Evolutionary conservation across 2,329 filamentous ascomycete species (phyloP).

Genomic region (Simplicillium aogashimaense): DNA sequence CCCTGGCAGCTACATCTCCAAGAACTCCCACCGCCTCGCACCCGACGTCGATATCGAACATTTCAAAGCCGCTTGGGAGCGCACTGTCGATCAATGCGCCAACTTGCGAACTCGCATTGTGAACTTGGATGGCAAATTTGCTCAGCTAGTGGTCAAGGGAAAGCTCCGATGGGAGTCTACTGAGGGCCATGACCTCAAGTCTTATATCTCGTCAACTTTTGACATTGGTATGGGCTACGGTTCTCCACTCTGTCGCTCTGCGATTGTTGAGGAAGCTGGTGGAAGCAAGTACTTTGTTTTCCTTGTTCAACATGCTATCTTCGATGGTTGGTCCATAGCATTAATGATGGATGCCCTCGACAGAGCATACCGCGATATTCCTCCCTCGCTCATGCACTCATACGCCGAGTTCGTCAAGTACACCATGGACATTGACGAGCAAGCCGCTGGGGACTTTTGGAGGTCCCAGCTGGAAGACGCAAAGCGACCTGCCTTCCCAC

Average conservation of each 20-base stretch:
- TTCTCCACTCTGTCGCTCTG: slow-evolving; percentile 22
- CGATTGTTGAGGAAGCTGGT: slow-evolving; percentile 6
- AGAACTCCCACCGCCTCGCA: not conserved
- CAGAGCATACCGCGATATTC: slow-evolving; percentile 2
- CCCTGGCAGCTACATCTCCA: slow-evolving; percentile 3
- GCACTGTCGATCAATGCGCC: slow-evolving; percentile 1
- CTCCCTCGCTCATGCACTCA: slow-evolving; percentile 8
- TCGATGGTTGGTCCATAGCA: slow-evolving; percentile 8
- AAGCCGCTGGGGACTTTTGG: slow-evolving; percentile 21
- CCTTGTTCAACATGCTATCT: slow-evolving; percentile 8
- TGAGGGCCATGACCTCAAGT: not conserved
- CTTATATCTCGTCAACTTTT: too few relatives aligned
- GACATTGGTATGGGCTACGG: too few relatives aligned
- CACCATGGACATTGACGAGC: slow-evolving; percentile 17
- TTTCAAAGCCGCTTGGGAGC: slow-evolving; percentile 16
- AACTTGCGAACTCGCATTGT: slow-evolving; percentile 4
- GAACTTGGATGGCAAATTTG: slow-evolving; percentile 4
- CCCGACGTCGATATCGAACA: slow-evolving; percentile 8
- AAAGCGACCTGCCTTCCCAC: slow-evolving; percentile 25
- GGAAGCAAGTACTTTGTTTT: slow-evolving; percentile 4
- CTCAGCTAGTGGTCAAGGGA: slow-evolving; percentile 1
- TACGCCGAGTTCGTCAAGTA: slow-evolving; percentile 26
- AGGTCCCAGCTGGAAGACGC: slow-evolving; percentile 25
- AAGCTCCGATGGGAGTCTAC: slow-evolving; percentile 15
- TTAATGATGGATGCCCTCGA: slow-evolving; percentile 4